Evolutionary conservation across 73 alveolate genomes (phyloP).

Genomic region (Tetrahymena borealis): DNA sequence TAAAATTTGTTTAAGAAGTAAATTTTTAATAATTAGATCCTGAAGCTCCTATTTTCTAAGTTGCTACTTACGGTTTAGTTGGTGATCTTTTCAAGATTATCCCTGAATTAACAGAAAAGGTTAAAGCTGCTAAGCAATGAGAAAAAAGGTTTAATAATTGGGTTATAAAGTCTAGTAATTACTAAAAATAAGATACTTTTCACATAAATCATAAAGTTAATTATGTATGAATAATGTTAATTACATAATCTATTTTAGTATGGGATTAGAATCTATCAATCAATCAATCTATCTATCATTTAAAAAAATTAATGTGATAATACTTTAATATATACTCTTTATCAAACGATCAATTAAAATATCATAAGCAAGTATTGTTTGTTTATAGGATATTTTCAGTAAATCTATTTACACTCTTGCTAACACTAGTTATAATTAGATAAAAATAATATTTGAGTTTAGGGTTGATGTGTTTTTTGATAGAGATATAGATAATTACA

Average conservation of each 20-base stretch:
- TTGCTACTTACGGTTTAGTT: conserved; percentile 85
- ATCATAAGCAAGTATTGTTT: too few relatives aligned
- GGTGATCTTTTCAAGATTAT: conserved; percentile 85
- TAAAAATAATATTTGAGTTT: too few relatives aligned
- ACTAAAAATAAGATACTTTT: neutral
- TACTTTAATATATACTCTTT: too few relatives aligned
- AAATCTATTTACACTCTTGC: too few relatives aligned
- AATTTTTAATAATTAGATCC: conserved; percentile 53
- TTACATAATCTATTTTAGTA: neutral
- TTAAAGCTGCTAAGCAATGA: conserved; percentile 24
- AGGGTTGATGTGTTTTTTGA: too few relatives aligned
- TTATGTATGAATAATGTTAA: neutral
- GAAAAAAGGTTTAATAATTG: neutral
- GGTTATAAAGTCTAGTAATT: too few relatives aligned
- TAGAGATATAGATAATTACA: too few relatives aligned
- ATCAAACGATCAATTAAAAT: too few relatives aligned
- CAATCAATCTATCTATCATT: neutral
- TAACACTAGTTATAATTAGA: too few relatives aligned
- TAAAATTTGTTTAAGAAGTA: neutral
- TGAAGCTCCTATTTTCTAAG: conserved; percentile 77
- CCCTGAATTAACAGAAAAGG: conserved; percentile 85
- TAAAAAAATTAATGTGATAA: neutral
- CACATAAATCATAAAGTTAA: neutral
- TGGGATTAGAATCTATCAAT: neutral
- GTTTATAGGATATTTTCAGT: too few relatives aligned